Conservation (phyloP, 2,329 filamentous ascomycete genomes). For the Stenocarpella maydis region DNA sequence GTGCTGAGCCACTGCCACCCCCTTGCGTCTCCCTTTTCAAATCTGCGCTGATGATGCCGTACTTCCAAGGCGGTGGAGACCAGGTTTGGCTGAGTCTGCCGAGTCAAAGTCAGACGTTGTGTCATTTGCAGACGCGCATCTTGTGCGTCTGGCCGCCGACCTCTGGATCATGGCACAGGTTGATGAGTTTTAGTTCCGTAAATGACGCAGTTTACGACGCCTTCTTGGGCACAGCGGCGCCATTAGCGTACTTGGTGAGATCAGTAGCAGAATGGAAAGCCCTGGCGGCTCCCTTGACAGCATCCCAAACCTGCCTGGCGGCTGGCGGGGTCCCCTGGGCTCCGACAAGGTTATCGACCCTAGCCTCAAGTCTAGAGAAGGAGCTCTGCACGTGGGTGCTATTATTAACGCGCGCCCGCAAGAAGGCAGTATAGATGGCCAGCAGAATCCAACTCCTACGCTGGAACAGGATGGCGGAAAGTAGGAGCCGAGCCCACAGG, state of each 20-base stretch:
- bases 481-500: slow-evolving; percentile 83
- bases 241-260: slow-evolving; percentile 74
- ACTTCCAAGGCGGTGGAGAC: background rate
- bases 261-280: slow-evolving; percentile 85
- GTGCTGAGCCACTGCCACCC: background rate
- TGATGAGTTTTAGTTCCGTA: background rate
- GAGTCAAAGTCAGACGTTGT: background rate
- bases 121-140: background rate
- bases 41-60: background rate
- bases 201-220: slow-evolving; percentile 54
- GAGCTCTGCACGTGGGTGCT: slow-evolving; percentile 91
- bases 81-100: background rate
- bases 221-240: slow-evolving; percentile 70
- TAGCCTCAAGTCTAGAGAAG: slow-evolving; percentile 74
- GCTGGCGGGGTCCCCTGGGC: slow-evolving; percentile 87
- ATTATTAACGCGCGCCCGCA: slow-evolving; percentile 88
- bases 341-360: slow-evolving; percentile 82
- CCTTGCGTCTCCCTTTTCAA: background rate
- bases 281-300: slow-evolving; percentile 74
- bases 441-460: slow-evolving; percentile 91
- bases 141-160: no score
- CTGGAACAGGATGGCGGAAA: slow-evolving; percentile 86
- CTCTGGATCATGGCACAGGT: background rate
- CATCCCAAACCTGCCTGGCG: slow-evolving; percentile 81
- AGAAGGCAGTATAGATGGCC: slow-evolving; percentile 86